phyloP scores from a whole-genome alignment of 2,329 filamentous ascomycete genomes.

The Fusarium subtropicale region DNA sequence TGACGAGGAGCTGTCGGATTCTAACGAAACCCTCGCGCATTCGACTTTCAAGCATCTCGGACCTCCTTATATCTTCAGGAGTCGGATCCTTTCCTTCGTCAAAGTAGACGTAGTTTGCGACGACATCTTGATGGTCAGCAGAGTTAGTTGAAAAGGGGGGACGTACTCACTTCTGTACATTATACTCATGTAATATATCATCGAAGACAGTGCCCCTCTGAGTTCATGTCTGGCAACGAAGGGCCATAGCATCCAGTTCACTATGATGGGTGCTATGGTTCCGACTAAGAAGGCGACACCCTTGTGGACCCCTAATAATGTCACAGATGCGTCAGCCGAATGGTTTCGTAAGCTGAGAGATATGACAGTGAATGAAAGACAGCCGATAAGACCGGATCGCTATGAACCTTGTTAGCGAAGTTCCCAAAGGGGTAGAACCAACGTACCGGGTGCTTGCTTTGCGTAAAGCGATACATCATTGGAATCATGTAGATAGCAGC shows the following conservation, averaged over 20 bases:
- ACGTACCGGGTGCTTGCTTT: constrained; percentile 64
- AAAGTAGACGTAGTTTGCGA: constrained; percentile 70
- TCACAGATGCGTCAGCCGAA: constrained; percentile 50
- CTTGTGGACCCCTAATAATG: constrained; percentile 58
- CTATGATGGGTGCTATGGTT: constrained; percentile 63
- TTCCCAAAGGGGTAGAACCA: no score
- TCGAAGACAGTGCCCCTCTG: constrained; percentile 64
- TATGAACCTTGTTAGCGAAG: constrained; percentile 40
- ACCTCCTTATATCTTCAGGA: constrained; percentile 61
- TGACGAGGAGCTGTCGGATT: constrained; percentile 65
- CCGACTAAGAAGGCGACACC: constrained; percentile 66
- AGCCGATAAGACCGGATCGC: constrained; percentile 69
- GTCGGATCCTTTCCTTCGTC: constrained; percentile 65
- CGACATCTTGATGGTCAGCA: constrained; percentile 53
- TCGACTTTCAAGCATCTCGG: constrained; percentile 68
- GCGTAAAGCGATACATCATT: constrained; percentile 68
- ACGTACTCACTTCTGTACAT: constrained; percentile 62
- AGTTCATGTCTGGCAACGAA: constrained; percentile 71
- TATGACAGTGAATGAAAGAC: constrained; percentile 66
- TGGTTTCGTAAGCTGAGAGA: constrained; percentile 58
- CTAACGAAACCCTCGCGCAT: constrained; percentile 70
- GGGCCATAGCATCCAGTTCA: constrained; percentile 72
- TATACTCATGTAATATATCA: constrained; percentile 69
- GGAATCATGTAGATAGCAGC: constrained; percentile 68
- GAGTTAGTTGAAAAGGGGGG: background rate